These are phyloP conservation scores for Abrus pulchellus DNA, from an alignment of 306 rosid genomes.

Conservation along the genomic window DNA sequence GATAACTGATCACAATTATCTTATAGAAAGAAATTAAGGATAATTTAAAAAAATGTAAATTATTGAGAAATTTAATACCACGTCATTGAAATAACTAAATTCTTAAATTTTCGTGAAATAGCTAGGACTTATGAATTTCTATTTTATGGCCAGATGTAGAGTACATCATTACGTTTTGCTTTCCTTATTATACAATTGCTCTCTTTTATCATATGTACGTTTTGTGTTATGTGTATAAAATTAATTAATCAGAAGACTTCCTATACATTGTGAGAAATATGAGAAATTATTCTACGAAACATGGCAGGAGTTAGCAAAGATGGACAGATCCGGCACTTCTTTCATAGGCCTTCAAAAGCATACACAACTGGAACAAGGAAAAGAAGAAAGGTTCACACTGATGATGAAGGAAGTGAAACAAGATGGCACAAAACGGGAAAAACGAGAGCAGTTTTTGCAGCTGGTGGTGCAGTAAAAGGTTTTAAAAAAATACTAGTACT, in stretches of 20 bases:
- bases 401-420: slow-evolving; percentile 85
- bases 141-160: too few species aligned
- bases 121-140: too few species aligned
- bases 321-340: slow-evolving; percentile 89
- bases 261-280: neutral
- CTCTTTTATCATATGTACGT: neutral
- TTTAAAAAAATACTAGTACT: slow-evolving; percentile 91
- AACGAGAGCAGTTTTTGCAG: slow-evolving; percentile 66
- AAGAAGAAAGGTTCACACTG: slow-evolving; percentile 87
- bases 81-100: too few species aligned
- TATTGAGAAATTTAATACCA: too few species aligned
- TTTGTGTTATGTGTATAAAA: neutral
- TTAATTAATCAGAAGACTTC: neutral
- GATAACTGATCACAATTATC: too few species aligned
- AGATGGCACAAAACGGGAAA: slow-evolving; percentile 99
- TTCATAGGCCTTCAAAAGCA: slow-evolving; percentile 92
- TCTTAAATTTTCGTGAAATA: too few species aligned
- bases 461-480: slow-evolving; percentile 64
- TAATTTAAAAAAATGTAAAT: too few species aligned
- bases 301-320: slow-evolving; percentile 86
- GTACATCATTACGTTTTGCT: neutral
- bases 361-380: slow-evolving; percentile 94
- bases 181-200: neutral
- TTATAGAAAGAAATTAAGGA: too few species aligned
- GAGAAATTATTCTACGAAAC: neutral